Conservation (phyloP, 345 rosid genomes). For the Rhizophora mangle region DNA sequence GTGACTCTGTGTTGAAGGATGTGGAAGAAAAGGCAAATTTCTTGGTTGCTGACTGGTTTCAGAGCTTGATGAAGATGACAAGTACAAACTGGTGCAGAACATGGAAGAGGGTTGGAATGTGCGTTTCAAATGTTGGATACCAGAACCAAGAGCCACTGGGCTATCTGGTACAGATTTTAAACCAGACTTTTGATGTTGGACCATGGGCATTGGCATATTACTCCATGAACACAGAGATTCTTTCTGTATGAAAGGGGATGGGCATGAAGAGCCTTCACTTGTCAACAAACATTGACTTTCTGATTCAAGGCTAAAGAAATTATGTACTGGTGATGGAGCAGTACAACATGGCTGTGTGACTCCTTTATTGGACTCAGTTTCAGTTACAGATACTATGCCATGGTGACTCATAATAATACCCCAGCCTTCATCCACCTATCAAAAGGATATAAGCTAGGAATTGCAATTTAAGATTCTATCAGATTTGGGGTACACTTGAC, state of each 20-base stretch:
- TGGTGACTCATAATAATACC: constrained; percentile 11
- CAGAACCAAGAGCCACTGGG: constrained; percentile 41
- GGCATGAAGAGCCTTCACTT: constrained; percentile 29
- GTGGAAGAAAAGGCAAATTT: constrained; percentile 82
- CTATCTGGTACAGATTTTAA: constrained; percentile 36
- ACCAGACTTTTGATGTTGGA: constrained; percentile 18
- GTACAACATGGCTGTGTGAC: constrained; percentile 8
- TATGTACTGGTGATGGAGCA: constrained; percentile 19
- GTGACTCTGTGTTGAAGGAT: constrained; percentile 48
- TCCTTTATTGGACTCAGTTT: constrained; percentile 16
- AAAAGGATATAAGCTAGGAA: not conserved
- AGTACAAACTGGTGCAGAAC: constrained; percentile 74
- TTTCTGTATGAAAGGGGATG: constrained; percentile 37
- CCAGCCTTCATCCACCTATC: constrained; percentile 2
- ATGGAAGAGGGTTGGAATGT: constrained; percentile 67
- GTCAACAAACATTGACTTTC: constrained; percentile 29
- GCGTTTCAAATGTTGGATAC: constrained; percentile 29
- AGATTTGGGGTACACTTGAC: no score
- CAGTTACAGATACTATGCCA: constrained; percentile 10
- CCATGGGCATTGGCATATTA: constrained; percentile 16
- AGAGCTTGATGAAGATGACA: constrained; percentile 71
- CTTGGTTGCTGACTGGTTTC: constrained; percentile 55
- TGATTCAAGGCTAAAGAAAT: constrained; percentile 24
- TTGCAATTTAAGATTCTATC: no score
- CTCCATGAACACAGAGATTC: constrained; percentile 32